Evolutionary conservation across 495 filamentous ascomycete genomes (phyloP), one percentile per base, ranked within the genome.

Genomic region (Penicillium samsonianum): DNA sequence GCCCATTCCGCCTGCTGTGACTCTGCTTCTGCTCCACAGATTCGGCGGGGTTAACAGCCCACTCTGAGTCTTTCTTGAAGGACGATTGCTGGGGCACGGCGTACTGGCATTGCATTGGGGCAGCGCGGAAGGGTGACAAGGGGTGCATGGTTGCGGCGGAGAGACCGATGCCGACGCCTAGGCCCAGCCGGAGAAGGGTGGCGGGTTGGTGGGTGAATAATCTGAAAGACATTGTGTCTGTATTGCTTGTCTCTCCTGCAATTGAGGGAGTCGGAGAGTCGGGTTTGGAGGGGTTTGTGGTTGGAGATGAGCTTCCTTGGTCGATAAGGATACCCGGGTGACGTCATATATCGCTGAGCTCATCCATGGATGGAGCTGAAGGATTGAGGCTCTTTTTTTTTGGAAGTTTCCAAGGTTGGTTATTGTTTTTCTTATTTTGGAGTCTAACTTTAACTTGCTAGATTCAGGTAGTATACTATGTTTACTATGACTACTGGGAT

Each of bases 51-150:
- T 64, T 49, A 7, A 73, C 55, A 16, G 69, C 50, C 72, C 72
- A 76, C 50, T 51, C 54, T 1, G 70, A 49, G 2, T 73, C 69
- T 1, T 64, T 43, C 30, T 61, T 64, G n/a, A 55, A 55, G 22
- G 57, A 44, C 1, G 60, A 9, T 19, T 57, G 25, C 60, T 58
- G 49, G 55, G 73, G 69, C 6, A 70, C 58, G 26, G 54, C 55
- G 56, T 73, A 79, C 51, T 78, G 69, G 59, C 73, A 77, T 67
- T 69, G 74, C 23, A 78, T 65, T 16, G 75, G 75, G 41, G 67
- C 25, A 17, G 70, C 50, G 57, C 71, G 73, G 62, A 78, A 72
- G 60, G 75, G 75, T 12, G 70, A 75, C 26, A 67, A 58, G 0
- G 72, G 68, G 53, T 70, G 65, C 7, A 75, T 63, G 50, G 70